Evolutionary conservation across 2,329 filamentous ascomycete species (phyloP), one percentile per base, ranked within the genome.

Genomic region (Apiospora koreana): DNA sequence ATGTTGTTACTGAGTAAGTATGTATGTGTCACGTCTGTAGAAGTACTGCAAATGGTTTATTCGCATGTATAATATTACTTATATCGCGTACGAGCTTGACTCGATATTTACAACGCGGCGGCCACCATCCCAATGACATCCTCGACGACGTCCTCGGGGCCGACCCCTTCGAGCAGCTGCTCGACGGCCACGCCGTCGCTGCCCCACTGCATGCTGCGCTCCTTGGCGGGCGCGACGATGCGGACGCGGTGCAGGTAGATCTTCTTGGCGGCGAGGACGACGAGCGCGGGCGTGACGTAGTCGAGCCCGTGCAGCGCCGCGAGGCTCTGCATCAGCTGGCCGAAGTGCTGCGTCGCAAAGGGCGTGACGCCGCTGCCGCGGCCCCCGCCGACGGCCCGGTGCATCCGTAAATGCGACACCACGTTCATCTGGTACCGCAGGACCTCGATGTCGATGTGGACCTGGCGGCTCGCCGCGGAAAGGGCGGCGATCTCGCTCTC

Each of bases 191-290:
- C 85, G 0, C 92, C 74, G 68, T 92, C 90, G 79, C 95, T 98
- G 0, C 96, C 96, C 90, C 97, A 99, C 79, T 97, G 94, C 84
- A 97, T 87, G 79, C 94, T 98, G 65, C 94, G 87, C 82, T 98
- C 96, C 70, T 90, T 89, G 72, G 89, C 87, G 0, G 93, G 87
- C 1, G 83, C 81, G 0, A 92, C 89, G 69, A 98, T 87, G 18
- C 88, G 81, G 42, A 99, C 90, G 10, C 94, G 91, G 82, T 99
- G 96, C 23, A 92, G 86, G 78, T 97, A 99, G 31, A 97, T 88
- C 82, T 98, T 98, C 72, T 89, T 89, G 1, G 92, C 91, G 6
- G 96, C 96, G 64, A 99, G 85, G 9, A 87, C 89, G 25, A 98
- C 91, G 35, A 98, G 87, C 0, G 94, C 93, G 0, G 96, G 95